Evolutionary conservation across 306 rosid genomes (phyloP), one percentile per base, ranked within the genome.

Genomic region (Castanospermum australe): DNA sequence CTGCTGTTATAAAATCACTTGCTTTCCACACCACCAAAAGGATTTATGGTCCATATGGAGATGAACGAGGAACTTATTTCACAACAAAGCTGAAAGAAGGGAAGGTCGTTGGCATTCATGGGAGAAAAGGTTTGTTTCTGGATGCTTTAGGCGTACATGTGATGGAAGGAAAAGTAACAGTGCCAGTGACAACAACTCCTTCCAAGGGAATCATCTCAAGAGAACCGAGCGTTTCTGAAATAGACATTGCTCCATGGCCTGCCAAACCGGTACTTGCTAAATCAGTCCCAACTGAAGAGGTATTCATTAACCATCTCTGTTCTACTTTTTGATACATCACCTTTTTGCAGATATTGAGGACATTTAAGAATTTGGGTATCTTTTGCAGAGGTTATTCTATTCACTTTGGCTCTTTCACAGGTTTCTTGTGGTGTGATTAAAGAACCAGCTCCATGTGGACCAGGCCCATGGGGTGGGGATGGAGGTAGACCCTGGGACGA

Each of bases 401-500:
- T 70, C 18, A 41, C 33, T 9, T 55, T 41, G 13, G 11, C 17
- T 45, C 8, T 28, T 55, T 78, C 48, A 41, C 67, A 94, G 97
- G 84, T 85, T 59, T 59, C 93, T 59, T 76, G 76, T 65, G 92
- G 92, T 6, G 95, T 94, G 70, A 65, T 91, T 20, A 88, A 89
- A 79, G 97, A 94, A 82, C 99, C 97, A 67, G 93, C 91, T 12
- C 95, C 93, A 59, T 86, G 91, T 74, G 97, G 97, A 69, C 95
- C 99, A 38, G 99, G 99, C 42, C 99, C 99, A 39, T 91, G 99
- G 99, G 99, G 99, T n/a, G 99, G 99, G 47, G 97, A 92, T 32
- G 97, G 92, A 71, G 99, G 99, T 9, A 91, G 87, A 79, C 79
- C 91, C 0, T 94, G 99, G 97, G 99, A 94, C 64, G 99, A 94